A percentile compares a stretch with the other conserved stretches of the same genome.
phyloP scores from a whole-genome alignment of 2,329 filamentous ascomycete species.

The Fulvia fulva region DNA sequence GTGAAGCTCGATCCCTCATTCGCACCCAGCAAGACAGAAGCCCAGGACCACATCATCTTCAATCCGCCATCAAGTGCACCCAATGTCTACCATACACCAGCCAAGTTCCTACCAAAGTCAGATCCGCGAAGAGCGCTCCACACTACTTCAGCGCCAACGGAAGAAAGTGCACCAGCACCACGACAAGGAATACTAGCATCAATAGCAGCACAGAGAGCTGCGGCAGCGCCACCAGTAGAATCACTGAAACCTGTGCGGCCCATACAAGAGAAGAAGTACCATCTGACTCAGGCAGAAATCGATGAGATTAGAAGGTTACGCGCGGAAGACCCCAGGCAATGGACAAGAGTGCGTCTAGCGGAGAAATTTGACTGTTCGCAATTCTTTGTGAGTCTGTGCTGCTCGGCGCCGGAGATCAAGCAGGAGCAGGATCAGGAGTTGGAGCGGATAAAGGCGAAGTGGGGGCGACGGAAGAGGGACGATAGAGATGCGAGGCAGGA shows the following conservation, averaged over 20 bases:
- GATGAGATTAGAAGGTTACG: conserved; percentile 57
- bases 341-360: conserved; percentile 58
- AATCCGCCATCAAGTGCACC: conserved; percentile 63
- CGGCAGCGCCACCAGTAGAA: conserved; percentile 19
- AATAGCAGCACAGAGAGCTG: conserved; percentile 23
- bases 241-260: conserved; percentile 47
- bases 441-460: conserved; percentile 54
- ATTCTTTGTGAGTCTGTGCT: conserved; percentile 60
- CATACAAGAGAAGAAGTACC: conserved; percentile 57
- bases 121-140: conserved; percentile 46
- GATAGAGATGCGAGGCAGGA: conserved; percentile 59
- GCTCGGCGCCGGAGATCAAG: conserved; percentile 46
- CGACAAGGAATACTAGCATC: conserved; percentile 17
- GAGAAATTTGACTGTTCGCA: conserved; percentile 60
- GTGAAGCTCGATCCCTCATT: conserved; percentile 46
- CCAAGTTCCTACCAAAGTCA: conserved; percentile 58
- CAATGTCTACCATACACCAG: conserved; percentile 60
- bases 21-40: conserved; percentile 31
- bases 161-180: conserved; percentile 20
- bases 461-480: conserved; percentile 57
- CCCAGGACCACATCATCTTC: conserved; percentile 57
- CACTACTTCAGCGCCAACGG: conserved; percentile 13
- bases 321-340: conserved; percentile 52
- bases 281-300: conserved; percentile 55
- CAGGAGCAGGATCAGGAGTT: conserved; percentile 43